These are phyloP conservation scores for Cruciata laevipes DNA, from an alignment of 257 asterid genomes.

Conservation along the genomic window DNA sequence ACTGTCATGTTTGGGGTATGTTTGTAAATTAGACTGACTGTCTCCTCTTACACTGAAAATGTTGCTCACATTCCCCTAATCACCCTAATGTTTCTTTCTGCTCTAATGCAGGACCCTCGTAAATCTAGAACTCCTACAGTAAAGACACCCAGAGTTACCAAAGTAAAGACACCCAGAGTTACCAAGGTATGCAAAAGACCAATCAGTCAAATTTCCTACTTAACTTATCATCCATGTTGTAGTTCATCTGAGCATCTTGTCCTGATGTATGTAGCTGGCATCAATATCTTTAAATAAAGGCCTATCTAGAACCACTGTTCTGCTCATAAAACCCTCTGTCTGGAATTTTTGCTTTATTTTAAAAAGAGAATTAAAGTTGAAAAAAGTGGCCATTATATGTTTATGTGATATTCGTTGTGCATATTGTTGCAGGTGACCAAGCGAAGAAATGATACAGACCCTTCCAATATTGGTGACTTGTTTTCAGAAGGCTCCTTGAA, in stretches of 20 bases:
- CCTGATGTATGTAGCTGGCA: not conserved
- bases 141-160: conserved; percentile 47
- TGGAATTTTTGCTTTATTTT: not conserved
- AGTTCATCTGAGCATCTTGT: conserved; percentile 1
- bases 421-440: conserved; percentile 37
- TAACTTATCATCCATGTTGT: conserved; percentile 6
- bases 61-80: conserved; percentile 4
- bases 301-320: not conserved
- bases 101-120: conserved; percentile 47
- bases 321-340: conserved; percentile 5
- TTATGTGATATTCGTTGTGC: not conserved
- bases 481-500: conserved; percentile 93
- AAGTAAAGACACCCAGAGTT: conserved; percentile 57
- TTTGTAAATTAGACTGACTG: conserved; percentile 1
- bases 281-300: not conserved
- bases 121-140: conserved; percentile 69
- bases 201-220: conserved; percentile 10
- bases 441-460: conserved; percentile 38
- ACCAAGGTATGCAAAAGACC: conserved; percentile 44
- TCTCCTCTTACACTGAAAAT: not conserved
- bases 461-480: conserved; percentile 83
- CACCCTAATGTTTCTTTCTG: conserved; percentile 13
- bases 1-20: conserved; percentile 95
- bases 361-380: not conserved
- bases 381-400: not conserved